Percentiles rank a stretch among this genome's conserved stretches.
Conservation (phyloP, 2,329 filamentous ascomycete species). For the Ophiocordyceps sinensis region DNA sequence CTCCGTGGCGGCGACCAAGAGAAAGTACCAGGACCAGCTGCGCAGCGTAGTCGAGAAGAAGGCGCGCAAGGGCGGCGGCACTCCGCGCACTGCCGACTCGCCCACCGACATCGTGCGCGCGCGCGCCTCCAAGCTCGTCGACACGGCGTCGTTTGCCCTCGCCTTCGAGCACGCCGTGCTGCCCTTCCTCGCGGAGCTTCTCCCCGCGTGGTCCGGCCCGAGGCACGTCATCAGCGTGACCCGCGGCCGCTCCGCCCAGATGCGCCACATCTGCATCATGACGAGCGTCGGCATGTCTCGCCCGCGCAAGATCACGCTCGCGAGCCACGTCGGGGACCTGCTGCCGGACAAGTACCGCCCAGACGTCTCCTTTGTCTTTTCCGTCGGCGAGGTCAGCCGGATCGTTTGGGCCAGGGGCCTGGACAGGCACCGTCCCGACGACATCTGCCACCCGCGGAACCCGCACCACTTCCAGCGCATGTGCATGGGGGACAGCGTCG, state of each 20-base stretch:
- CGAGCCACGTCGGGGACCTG: slow-evolving; percentile 24
- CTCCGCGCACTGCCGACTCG: slow-evolving; percentile 7
- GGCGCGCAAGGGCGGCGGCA: slow-evolving; percentile 14
- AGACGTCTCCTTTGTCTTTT: slow-evolving; percentile 21
- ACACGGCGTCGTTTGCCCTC: slow-evolving; percentile 22
- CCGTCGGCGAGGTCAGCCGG: slow-evolving; percentile 19
- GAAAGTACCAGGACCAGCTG: slow-evolving; percentile 20
- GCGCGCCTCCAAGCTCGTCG: slow-evolving; percentile 14
- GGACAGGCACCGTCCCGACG: slow-evolving; percentile 21
- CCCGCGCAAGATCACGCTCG: slow-evolving; percentile 23
- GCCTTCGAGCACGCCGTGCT: slow-evolving; percentile 28
- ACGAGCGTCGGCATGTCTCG: slow-evolving; percentile 17
- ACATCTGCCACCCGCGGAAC: slow-evolving; percentile 25
- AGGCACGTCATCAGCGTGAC: slow-evolving; percentile 24
- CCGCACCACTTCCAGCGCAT: slow-evolving; percentile 26
- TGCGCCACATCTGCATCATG: slow-evolving; percentile 26
- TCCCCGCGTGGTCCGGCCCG: slow-evolving; percentile 26
- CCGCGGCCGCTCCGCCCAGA: slow-evolving; percentile 19
- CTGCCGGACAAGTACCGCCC: slow-evolving; percentile 18
- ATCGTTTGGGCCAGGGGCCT: slow-evolving; percentile 23
- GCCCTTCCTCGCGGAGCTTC: slow-evolving; percentile 25
- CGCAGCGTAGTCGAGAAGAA: slow-evolving; percentile 19
- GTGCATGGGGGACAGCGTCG: slow-evolving; percentile 31
- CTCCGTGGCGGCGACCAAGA: slow-evolving; percentile 15
- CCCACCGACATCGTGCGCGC: slow-evolving; percentile 11